Base-by-base conservation (phyloP, 2,329 filamentous ascomycete genomes). In the Graphilbum ipis-grandicollis region DNA sequence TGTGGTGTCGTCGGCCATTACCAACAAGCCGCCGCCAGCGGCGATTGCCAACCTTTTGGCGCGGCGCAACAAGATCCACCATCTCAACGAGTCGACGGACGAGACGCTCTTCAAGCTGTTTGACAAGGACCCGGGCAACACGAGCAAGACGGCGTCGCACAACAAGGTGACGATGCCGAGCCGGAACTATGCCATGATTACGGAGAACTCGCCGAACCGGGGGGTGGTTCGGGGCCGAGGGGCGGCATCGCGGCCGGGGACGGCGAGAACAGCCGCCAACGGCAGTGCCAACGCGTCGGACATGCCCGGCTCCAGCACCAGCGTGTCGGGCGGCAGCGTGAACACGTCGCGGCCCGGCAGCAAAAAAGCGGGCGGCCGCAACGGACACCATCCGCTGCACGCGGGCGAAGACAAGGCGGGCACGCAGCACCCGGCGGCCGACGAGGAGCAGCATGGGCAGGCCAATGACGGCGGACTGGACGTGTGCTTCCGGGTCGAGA, bases 31-130 rank as follows among this genome's bases (percentile, higher is more conserved):
- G 3, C 84, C 86, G 13, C 84, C 88, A 1, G 74, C 79, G 53
- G 86, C 59, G 47, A 79, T 98, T 50, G 85, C 85, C 10, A 93
- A 98, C 54, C 71, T 93, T 34, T 68, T 98, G 37, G 88, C 93
- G 40, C 77, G 79, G 51, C 71, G 90, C 41, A 96, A 96, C 63
- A 94, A 76, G 58, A 71, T 79, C 35, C 75, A 80, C 48, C 75
- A 79, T 45, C 57, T 80, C 34, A 68, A 78, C 52, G 48, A 54
- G 22, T 59, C 84, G 38, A 98, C 90, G 0, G 83, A 94, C 49
- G 90, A 98, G 60, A 86, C 90, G 30, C 75, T 96, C 56, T 76
- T 96, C 46, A 76, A 80, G n/a, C 75, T 96, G 48, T 98, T 98
- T 56, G 71, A 84, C 43, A 79, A 81, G 49, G 86, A 94, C 48